Base-by-base conservation (phyloP, 768 basidiomycete species). In the Boletus speciosus region DNA sequence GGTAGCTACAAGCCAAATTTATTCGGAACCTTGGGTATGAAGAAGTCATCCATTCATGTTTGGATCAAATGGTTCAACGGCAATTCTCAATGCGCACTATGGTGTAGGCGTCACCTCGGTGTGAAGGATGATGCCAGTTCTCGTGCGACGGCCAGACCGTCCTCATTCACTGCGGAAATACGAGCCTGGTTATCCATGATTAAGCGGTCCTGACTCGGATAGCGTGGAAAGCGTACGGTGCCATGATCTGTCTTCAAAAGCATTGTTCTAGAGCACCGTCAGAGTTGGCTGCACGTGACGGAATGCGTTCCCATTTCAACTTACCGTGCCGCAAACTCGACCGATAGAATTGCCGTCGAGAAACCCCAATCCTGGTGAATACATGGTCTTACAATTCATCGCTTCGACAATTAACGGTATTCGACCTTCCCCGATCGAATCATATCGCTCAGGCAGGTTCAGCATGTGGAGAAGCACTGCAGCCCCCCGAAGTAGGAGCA, bases 401-500 rank as follows among this genome's bases (percentile, higher is more conserved):
- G 81, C 79, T 69, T 97, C 94, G 14, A 96, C 74, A 12, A 89
- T 64, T 36, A 90, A 66, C 1, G 77, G 75, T 14, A 76, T 84
- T 55, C 75, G 66, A 38, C 81, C 81, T n/a, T 73, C 71, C 16
- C 78, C 61, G 32, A 81, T 69, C 29, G 75, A 61, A 40, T 75
- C 70, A 63, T 80, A 97, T 5, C 78, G 76, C 64, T 95, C 93
- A 41, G 94, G 71, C 14, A 93, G 68, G 65, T 97, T 95, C 14
- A 98, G 73, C 78, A 96, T 88, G 64, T 90, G 87, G 27, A 96
- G 71, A 32, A 98, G 72, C 21, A 88, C 19, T 19, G 19, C 89
- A 75, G 88, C 86, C 5, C 94, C 94, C 93, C 12, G 85, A 86
- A 3, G 88, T 84, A 4, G 96, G 94, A n/a, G 91, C 87, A 61